Evolutionary conservation across 2,329 filamentous ascomycete species (phyloP).

Genomic region (Colletotrichum trifolii): DNA sequence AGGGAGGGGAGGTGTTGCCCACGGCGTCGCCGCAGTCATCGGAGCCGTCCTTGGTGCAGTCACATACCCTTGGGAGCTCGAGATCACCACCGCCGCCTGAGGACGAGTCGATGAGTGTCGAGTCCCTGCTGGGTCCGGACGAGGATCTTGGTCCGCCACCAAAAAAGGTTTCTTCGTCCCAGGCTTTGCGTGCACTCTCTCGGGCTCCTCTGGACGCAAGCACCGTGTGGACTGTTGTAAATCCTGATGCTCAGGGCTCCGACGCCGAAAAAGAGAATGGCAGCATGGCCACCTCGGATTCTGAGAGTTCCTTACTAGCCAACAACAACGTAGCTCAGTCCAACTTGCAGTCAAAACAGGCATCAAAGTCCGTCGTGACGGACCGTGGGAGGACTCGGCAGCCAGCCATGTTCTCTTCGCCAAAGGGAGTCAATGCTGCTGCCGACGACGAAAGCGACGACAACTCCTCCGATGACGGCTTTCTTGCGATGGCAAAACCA

Average conservation of each 20-base stretch:
- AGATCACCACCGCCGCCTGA: slow-evolving; percentile 40
- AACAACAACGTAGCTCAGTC: slow-evolving; percentile 10
- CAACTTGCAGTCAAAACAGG: background rate
- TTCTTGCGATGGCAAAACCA: slow-evolving; percentile 52
- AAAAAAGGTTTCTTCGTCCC: slow-evolving; percentile 66
- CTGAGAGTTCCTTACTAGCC: slow-evolving; percentile 25
- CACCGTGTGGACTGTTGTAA: slow-evolving; percentile 64
- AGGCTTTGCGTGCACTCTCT: slow-evolving; percentile 63
- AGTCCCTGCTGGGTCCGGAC: slow-evolving; percentile 49
- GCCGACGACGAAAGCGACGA: slow-evolving; percentile 40
- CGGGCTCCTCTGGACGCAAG: slow-evolving; percentile 62
- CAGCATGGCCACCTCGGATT: slow-evolving; percentile 27
- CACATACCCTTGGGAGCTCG: slow-evolving; percentile 39
- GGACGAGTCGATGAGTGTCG: slow-evolving; percentile 43
- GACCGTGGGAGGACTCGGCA: slow-evolving; percentile 2
- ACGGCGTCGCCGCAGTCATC: slow-evolving; percentile 64
- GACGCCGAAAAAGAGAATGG: slow-evolving; percentile 27
- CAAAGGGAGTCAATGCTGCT: background rate
- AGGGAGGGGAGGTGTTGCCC: slow-evolving; percentile 69
- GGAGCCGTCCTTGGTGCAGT: slow-evolving; percentile 46
- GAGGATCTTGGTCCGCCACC: slow-evolving; percentile 56
- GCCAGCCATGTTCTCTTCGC: background rate
- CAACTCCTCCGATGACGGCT: slow-evolving; percentile 53
- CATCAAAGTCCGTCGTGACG: background rate
- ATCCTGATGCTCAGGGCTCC: slow-evolving; percentile 35